Evolutionary conservation across 2,329 filamentous ascomycete species (phyloP), one percentile per base, ranked within the genome.

Genomic region (Ascochyta rabiei): DNA sequence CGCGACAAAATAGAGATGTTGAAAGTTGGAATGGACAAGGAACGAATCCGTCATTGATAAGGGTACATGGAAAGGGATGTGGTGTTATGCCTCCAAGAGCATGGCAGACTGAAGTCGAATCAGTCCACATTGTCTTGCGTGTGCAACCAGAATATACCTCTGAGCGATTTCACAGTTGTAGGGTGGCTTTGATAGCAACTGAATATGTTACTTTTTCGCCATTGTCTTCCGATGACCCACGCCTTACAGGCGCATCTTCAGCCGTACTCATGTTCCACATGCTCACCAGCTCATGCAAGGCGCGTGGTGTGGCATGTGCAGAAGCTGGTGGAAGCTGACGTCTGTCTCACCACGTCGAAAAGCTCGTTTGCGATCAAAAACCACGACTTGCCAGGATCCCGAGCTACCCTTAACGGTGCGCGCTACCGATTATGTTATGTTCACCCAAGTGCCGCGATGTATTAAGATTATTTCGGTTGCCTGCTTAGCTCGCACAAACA

Each of bases 121-220:
- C 21, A 41, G 42, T 42, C 24, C 41, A 41, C 46, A 50, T 34
- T 46, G 6, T 47, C 30, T 33, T 49, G 23, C 19, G 28, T 10
- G 7, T 49, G 46, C 26, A 26, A 48, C 41, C 30, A 45, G 30
- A 41, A 50, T 50, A 52, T 52, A 56, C 48, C 53, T 56, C 38
- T 56, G 48, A 56, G 53, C 53, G 48, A 44, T 52, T 47, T 44
- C 34, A 38, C 47, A 56, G 53, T 48, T 56, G 48, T 44, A 52
- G 43, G 51, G 53, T 51, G 53, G 53, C 48, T 48, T 35, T 56
- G 9, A 35, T 50, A 47, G 53, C 48, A 52, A 51, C 40, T 44
- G 26, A 51, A 47, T 38, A 47, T 56, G n/a, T 56, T 51, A 43
- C 21, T 23, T 23, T 23, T 23, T 23, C 21, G 6, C 21, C 21